These are phyloP conservation scores for Botrytis fabae DNA, from an alignment of 2,329 filamentous ascomycete genomes.

Conservation along the genomic window DNA sequence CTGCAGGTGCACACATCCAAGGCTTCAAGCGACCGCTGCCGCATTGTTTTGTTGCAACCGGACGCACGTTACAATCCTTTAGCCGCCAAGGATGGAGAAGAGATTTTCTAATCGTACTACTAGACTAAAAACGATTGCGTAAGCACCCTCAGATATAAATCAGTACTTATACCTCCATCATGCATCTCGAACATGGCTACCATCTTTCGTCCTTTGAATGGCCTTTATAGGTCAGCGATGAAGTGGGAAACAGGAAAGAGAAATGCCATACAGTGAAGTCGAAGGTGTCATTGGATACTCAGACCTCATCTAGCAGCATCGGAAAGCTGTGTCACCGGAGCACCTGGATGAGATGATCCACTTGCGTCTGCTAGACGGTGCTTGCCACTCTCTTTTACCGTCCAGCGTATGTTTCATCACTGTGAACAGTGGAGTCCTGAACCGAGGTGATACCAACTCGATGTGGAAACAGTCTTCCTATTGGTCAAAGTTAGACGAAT, in stretches of 20 bases:
- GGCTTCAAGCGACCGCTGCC: constrained; percentile 26
- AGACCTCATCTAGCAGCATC: constrained; percentile 2
- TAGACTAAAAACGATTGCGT: background rate
- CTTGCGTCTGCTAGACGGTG: constrained; percentile 18
- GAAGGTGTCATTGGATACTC: constrained; percentile 12
- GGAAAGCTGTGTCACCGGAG: constrained; percentile 5
- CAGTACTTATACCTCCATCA: background rate
- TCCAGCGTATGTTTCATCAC: constrained; percentile 24
- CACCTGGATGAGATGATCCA: constrained; percentile 8
- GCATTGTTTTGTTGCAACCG: constrained; percentile 24
- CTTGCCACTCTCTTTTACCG: constrained; percentile 2
- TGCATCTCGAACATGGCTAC: background rate
- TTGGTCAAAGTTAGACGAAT: constrained; percentile 5
- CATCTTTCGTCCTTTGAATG: background rate
- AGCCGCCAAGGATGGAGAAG: constrained; percentile 29
- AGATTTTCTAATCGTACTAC: constrained; percentile 13
- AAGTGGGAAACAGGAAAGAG: background rate
- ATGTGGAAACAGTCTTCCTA: constrained; percentile 6
- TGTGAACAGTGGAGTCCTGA: constrained; percentile 15
- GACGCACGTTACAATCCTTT: constrained; percentile 24
- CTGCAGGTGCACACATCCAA: constrained; percentile 27
- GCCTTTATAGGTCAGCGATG: background rate
- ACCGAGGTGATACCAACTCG: constrained; percentile 8
- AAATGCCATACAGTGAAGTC: constrained; percentile 2
- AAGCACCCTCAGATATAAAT: background rate